phyloP scores from a whole-genome alignment of 345 rosid species.

The Zanthoxylum bungeanum region DNA sequence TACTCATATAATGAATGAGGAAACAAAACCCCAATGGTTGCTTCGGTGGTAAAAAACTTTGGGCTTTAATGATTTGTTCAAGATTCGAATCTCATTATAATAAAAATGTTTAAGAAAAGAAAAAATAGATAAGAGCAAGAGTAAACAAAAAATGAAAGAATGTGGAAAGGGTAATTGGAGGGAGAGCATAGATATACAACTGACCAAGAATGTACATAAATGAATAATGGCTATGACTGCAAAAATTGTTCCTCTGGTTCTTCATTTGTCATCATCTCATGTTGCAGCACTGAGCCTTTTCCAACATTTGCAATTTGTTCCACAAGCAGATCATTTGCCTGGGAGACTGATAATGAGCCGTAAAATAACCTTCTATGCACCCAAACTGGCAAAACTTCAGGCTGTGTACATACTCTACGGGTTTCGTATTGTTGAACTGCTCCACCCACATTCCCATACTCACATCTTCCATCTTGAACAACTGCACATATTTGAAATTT shows the following conservation, averaged over 20 bases:
- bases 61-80: no score
- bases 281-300: slow-evolving; percentile 73
- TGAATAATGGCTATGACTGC: slow-evolving; percentile 15
- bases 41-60: no score
- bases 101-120: neutral
- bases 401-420: slow-evolving; percentile 79
- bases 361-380: slow-evolving; percentile 78
- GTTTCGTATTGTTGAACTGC: slow-evolving; percentile 71
- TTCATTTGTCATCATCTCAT: slow-evolving; percentile 53
- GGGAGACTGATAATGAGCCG: slow-evolving; percentile 96
- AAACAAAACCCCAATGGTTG: no score
- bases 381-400: slow-evolving; percentile 88
- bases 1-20: no score
- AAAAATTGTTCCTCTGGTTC: slow-evolving; percentile 22
- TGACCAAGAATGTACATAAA: slow-evolving; percentile 13
- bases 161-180: neutral
- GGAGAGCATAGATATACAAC: slow-evolving; percentile 15
- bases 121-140: neutral
- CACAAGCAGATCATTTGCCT: slow-evolving; percentile 94
- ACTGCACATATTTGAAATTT: slow-evolving; percentile 37
- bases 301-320: slow-evolving; percentile 58
- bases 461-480: slow-evolving; percentile 99
- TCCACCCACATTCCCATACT: slow-evolving; percentile 99
- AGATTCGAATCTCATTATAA: no score
- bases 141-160: slow-evolving; percentile 19